Percentiles rank a stretch among this genome's conserved stretches.
phyloP scores from a whole-genome alignment of 2,329 filamentous ascomycete species.

The Penicillium italicum region DNA sequence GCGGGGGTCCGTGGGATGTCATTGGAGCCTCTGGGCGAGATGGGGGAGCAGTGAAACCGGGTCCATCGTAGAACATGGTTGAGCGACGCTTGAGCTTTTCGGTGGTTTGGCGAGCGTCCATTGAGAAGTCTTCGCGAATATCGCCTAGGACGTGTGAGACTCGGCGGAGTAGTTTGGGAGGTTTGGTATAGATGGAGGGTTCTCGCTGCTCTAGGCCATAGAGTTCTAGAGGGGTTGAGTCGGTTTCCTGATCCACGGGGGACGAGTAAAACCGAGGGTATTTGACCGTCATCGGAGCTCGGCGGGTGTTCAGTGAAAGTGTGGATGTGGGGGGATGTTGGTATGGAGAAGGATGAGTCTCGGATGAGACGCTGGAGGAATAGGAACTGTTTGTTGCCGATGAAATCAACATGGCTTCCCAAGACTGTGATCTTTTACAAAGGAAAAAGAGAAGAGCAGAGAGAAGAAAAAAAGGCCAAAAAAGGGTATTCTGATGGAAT shows the following conservation, averaged over 20 bases:
- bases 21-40: slow-evolving; percentile 14
- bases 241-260: slow-evolving; percentile 28
- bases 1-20: slow-evolving; percentile 14
- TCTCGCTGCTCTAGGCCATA: slow-evolving; percentile 36
- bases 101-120: slow-evolving; percentile 19
- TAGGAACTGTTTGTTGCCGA: slow-evolving; percentile 28
- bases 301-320: slow-evolving; percentile 19
- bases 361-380: slow-evolving; percentile 28
- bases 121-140: slow-evolving; percentile 34
- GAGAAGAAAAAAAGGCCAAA: neutral
- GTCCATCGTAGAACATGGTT: slow-evolving; percentile 17
- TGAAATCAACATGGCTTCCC: slow-evolving; percentile 24
- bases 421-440: neutral
- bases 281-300: slow-evolving; percentile 20
- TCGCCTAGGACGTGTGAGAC: slow-evolving; percentile 38
- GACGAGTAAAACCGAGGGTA: slow-evolving; percentile 36
- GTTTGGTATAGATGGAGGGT: slow-evolving; percentile 29
- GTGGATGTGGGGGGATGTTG: slow-evolving; percentile 26
- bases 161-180: slow-evolving; percentile 28
- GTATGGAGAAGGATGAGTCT: slow-evolving; percentile 26
- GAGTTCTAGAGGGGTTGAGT: slow-evolving; percentile 31
- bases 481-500: slow-evolving; percentile 12
- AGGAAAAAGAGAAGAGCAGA: neutral
- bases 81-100: slow-evolving; percentile 31
- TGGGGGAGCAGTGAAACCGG: slow-evolving; percentile 4